phyloP scores from a whole-genome alignment of 2,329 filamentous ascomycete genomes.

The Colletotrichum siamense region DNA sequence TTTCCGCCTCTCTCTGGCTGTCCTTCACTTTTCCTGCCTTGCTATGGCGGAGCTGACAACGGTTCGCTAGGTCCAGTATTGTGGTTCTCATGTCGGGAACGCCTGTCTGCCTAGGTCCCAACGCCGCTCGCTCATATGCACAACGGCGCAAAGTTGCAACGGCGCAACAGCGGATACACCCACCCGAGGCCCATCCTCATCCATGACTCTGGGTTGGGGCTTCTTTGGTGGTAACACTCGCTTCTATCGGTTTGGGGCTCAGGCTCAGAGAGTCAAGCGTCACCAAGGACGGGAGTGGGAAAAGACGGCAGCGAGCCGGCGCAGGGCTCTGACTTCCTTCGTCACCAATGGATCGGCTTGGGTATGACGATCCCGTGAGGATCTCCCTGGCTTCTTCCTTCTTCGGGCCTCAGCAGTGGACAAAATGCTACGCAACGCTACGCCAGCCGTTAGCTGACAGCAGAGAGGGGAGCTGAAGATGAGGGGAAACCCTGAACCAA shows the following conservation, averaged over 20 bases:
- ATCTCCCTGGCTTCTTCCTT: slow-evolving; percentile 10
- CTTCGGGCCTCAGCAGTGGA: slow-evolving; percentile 9
- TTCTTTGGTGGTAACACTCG: background rate
- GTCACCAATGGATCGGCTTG: slow-evolving; percentile 9
- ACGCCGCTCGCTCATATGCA: background rate
- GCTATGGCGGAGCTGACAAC: background rate
- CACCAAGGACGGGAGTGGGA: background rate
- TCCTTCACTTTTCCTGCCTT: background rate
- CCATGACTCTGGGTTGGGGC: background rate
- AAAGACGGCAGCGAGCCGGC: background rate
- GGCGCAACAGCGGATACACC: background rate
- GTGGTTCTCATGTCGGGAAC: background rate
- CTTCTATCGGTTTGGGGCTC: background rate
- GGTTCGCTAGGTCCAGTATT: background rate
- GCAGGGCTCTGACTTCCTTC: background rate
- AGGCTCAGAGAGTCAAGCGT: background rate
- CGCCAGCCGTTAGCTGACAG: background rate
- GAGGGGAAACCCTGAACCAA: slow-evolving; percentile 17
- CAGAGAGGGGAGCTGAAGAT: slow-evolving; percentile 1
- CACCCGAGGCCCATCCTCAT: background rate
- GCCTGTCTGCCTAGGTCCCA: background rate
- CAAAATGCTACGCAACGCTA: background rate
- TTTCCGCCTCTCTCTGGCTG: background rate
- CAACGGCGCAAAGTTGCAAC: background rate
- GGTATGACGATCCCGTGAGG: slow-evolving; percentile 15